These are phyloP conservation scores for Eucalyptus viminalis DNA, from an alignment of 345 rosid species.

Conservation along the genomic window DNA sequence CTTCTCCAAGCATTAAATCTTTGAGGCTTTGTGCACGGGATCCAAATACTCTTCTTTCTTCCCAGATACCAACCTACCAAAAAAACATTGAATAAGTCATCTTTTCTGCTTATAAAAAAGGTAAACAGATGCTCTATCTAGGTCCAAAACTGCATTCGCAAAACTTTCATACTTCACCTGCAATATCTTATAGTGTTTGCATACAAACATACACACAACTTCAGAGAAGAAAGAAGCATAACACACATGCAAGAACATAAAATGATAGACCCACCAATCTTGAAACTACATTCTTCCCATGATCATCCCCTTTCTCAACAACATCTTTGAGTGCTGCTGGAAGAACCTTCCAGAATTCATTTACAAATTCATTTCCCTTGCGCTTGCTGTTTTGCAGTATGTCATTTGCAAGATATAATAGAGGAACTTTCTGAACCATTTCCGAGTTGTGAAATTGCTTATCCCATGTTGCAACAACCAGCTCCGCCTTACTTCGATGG, in stretches of 20 bases:
- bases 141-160: accelerated
- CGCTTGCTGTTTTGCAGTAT: slow-evolving; percentile 96
- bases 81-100: accelerated
- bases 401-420: slow-evolving; percentile 86
- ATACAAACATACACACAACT: neutral
- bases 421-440: slow-evolving; percentile 76
- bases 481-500: slow-evolving; percentile 76
- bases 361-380: slow-evolving; percentile 83
- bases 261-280: slow-evolving; percentile 43
- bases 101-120: accelerated
- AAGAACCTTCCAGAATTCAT: slow-evolving; percentile 93
- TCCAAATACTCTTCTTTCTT: slow-evolving; percentile 92
- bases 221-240: neutral
- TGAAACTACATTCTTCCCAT: slow-evolving; percentile 63
- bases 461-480: slow-evolving; percentile 85
- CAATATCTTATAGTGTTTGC: accelerated
- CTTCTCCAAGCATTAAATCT: slow-evolving; percentile 80
- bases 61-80: slow-evolving; percentile 79
- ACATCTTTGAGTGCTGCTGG: slow-evolving; percentile 78
- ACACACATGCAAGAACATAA: neutral
- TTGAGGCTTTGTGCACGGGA: slow-evolving; percentile 53
- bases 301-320: slow-evolving; percentile 61
- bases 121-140: neutral
- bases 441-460: slow-evolving; percentile 77
- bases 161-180: neutral